A percentile compares a stretch with the other conserved stretches of the same genome.
phyloP scores from a whole-genome alignment of 306 rosid species.

The Cotoneaster glaucophyllus region DNA sequence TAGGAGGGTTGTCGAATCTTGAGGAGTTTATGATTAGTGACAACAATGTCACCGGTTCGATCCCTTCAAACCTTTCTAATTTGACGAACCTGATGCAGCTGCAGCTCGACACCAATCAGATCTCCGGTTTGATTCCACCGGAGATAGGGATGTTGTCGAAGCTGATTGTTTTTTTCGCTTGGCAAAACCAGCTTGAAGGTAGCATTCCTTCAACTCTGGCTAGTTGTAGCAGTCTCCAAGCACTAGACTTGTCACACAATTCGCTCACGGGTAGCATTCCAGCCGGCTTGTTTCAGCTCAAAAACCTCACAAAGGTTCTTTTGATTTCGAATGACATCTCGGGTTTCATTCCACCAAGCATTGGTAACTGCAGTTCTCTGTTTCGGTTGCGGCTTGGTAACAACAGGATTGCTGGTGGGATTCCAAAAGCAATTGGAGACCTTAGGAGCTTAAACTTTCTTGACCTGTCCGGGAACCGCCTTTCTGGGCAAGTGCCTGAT shows the following conservation, averaged over 20 bases:
- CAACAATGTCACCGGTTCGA: slow-evolving; percentile 83
- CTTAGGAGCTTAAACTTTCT: slow-evolving; percentile 64
- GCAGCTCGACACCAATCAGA: slow-evolving; percentile 86
- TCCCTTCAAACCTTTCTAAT: slow-evolving; percentile 67
- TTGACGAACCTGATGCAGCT: slow-evolving; percentile 57
- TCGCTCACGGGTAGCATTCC: slow-evolving; percentile 74
- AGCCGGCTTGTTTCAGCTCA: slow-evolving; percentile 63
- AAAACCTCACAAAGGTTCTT: slow-evolving; percentile 75
- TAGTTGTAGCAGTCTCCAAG: slow-evolving; percentile 54
- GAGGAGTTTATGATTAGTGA: slow-evolving; percentile 89
- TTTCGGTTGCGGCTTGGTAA: slow-evolving; percentile 68
- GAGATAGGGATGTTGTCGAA: slow-evolving; percentile 62
- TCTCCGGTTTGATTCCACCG: slow-evolving; percentile 80
- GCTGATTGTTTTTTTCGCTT: slow-evolving; percentile 68
- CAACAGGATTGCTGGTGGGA: slow-evolving; percentile 64
- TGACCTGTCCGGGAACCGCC: slow-evolving; percentile 69
- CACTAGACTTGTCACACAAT: slow-evolving; percentile 78
- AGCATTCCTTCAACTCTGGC: slow-evolving; percentile 67
- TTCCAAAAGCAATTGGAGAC: slow-evolving; percentile 60
- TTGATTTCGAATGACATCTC: slow-evolving; percentile 84
- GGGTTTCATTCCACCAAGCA: slow-evolving; percentile 62
- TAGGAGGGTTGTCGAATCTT: slow-evolving; percentile 49
- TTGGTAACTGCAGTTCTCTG: slow-evolving; percentile 78
- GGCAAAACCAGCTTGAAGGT: slow-evolving; percentile 95
- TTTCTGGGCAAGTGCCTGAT: slow-evolving; percentile 66